A percentile compares a stretch with the other conserved stretches of the same genome.
Evolutionary conservation across 2,329 filamentous ascomycete genomes (phyloP).

Genomic region (Neonectria coccinea): DNA sequence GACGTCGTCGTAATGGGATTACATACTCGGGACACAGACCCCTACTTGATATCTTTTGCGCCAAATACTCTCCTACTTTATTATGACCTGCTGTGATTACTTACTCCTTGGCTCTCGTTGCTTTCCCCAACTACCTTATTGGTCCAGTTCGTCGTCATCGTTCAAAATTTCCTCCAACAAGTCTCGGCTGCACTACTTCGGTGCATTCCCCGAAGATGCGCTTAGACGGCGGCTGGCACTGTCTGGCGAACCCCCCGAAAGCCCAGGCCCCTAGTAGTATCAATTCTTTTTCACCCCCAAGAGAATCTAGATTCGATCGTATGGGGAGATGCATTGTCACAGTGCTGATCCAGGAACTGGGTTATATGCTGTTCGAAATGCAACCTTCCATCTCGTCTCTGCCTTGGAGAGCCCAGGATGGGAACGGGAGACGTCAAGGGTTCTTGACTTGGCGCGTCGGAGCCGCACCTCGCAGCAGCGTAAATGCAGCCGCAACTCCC

Average conservation of each 20-base stretch:
- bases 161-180: not conserved
- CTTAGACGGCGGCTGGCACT: not conserved
- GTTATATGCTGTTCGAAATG: not conserved
- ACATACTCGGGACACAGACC: conserved; percentile 28
- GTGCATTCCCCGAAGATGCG: not conserved
- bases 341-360: not conserved
- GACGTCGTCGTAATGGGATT: conserved; percentile 37
- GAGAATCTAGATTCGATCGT: not conserved
- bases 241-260: conserved; percentile 5
- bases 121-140: not conserved
- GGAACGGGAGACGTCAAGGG: conserved; percentile 14
- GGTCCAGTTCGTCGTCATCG: conserved; percentile 1
- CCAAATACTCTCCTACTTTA: conserved; percentile 7
- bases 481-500: conserved; percentile 1
- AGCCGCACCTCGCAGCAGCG: conserved; percentile 33
- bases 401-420: conserved; percentile 23
- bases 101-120: not conserved
- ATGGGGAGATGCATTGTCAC: not conserved
- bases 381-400: not conserved
- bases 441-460: conserved; percentile 32
- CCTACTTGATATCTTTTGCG: conserved; percentile 32
- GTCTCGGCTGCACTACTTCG: not conserved
- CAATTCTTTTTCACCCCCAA: not conserved
- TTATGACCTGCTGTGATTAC: not conserved
- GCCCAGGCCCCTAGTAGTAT: not conserved